phyloP scores from a whole-genome alignment of 2,329 filamentous ascomycete species.

The Malbranchea cinnamomea region DNA sequence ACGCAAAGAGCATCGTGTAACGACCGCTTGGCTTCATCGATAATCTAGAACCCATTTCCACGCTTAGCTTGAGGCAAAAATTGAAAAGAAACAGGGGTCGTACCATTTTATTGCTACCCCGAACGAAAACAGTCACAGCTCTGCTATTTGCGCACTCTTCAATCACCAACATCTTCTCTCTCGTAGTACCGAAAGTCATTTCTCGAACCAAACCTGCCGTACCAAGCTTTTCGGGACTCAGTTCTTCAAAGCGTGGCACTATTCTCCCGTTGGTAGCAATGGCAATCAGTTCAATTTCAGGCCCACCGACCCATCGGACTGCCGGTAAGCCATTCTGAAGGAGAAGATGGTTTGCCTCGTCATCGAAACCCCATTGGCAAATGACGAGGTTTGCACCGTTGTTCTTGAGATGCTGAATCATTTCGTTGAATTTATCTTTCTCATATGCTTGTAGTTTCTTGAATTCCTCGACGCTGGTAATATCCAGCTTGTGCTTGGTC shows the following conservation, averaged over 20 bases:
- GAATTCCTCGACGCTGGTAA: slow-evolving; percentile 93
- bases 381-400: slow-evolving; percentile 95
- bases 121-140: slow-evolving; percentile 89
- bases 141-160: slow-evolving; percentile 97
- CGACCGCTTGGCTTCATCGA: slow-evolving; percentile 95
- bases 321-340: slow-evolving; percentile 93
- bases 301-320: slow-evolving; percentile 93
- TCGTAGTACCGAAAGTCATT: slow-evolving; percentile 91
- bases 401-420: slow-evolving; percentile 97
- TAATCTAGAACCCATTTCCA: slow-evolving; percentile 48
- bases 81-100: slow-evolving; percentile 19
- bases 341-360: slow-evolving; percentile 93
- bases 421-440: slow-evolving; percentile 89
- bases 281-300: slow-evolving; percentile 95
- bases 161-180: slow-evolving; percentile 99
- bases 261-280: slow-evolving; percentile 98
- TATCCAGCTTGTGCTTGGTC: slow-evolving; percentile 98
- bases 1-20: slow-evolving; percentile 96
- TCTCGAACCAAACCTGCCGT: slow-evolving; percentile 79
- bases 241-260: slow-evolving; percentile 90
- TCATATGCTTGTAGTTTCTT: slow-evolving; percentile 96
- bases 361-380: slow-evolving; percentile 99
- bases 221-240: slow-evolving; percentile 81
- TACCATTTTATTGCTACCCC: slow-evolving; percentile 99
- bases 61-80: slow-evolving; percentile 1